Evolutionary conservation across 345 rosid species (phyloP), one percentile per base, ranked within the genome.

Genomic region (Populus pruinosa): DNA sequence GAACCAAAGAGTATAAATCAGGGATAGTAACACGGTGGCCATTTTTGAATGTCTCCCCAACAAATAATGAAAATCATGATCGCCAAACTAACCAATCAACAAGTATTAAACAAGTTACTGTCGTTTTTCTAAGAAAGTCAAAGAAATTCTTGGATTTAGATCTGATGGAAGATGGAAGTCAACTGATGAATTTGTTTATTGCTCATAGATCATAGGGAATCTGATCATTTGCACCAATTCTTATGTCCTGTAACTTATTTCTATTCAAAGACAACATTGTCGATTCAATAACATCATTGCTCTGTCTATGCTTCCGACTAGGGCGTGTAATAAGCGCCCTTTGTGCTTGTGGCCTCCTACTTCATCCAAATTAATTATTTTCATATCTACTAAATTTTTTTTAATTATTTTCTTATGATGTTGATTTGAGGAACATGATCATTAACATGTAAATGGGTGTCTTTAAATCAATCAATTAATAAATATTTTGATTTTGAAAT

Each of bases 81-180:
- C 63, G 10, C 63, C 63, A 56, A 56, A 56, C 29, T 2, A 59
- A 23, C 63, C 29, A 23, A 41, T 25, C 18, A 50, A 39, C 53
- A 73, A 78, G 43, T 23, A 66, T 20, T 27, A 23, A 69, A 78
- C 53, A 61, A 81, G 53, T 43, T 36, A 56, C 39, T 4, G 10
- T 44, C 53, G 39, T 50, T 50, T 35, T 21, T 25, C 35, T 25
- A 63, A 35, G 59, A 66, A 88, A 77, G 91, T 86, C 92, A 84
- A 83, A 59, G 69, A 77, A 87, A 87, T 84, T 80, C 86, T 68
- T 17, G 78, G 71, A 78, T 85, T 79, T 35, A 74, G 88, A 84
- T 86, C 86, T 64, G 76, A 79, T 76, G 82, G 81, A 78, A 79
- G 64, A 59, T 78, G 80, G 49, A 82, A 82, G 80, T 80, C 85